Conservation (phyloP, 129 eudicot genomes). For the Artemisia annua region DNA sequence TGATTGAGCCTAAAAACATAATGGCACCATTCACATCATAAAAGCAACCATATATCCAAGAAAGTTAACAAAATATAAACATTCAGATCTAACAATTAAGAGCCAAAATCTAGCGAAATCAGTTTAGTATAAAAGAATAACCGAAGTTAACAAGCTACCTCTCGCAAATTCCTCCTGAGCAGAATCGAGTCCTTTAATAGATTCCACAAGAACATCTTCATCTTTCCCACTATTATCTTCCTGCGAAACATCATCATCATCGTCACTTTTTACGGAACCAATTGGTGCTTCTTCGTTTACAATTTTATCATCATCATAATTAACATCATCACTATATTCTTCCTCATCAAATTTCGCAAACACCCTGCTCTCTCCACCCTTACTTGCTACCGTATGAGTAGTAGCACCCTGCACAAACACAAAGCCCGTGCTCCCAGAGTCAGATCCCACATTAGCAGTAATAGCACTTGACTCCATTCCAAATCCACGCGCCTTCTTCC, state of each 20-base stretch:
- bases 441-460: slow-evolving; percentile 57
- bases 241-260: slow-evolving; percentile 43
- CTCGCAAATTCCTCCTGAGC: slow-evolving; percentile 62
- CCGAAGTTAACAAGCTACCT: slow-evolving; percentile 44
- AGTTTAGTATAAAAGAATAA: not conserved
- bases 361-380: slow-evolving; percentile 47
- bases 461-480: slow-evolving; percentile 57
- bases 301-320: slow-evolving; percentile 29
- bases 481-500: slow-evolving; percentile 71
- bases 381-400: slow-evolving; percentile 34
- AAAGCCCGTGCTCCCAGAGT: slow-evolving; percentile 68
- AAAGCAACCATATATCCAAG: not conserved
- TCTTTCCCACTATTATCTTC: slow-evolving; percentile 35
- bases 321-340: slow-evolving; percentile 51
- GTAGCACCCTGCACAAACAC: slow-evolving; percentile 63
- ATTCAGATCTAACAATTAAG: not conserved
- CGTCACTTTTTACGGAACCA: slow-evolving; percentile 26
- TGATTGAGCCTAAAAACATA: not conserved
- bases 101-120: not conserved
- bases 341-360: slow-evolving; percentile 47
- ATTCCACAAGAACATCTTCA: slow-evolving; percentile 47
- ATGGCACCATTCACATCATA: no score
- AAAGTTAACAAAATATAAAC: no score
- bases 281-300: slow-evolving; percentile 26
- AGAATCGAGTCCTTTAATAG: slow-evolving; percentile 51